A percentile compares a stretch with the other conserved stretches of the same genome.
These are phyloP conservation scores for Naganishia onofrii DNA, from an alignment of 768 basidiomycete species.

Conservation along the genomic window DNA sequence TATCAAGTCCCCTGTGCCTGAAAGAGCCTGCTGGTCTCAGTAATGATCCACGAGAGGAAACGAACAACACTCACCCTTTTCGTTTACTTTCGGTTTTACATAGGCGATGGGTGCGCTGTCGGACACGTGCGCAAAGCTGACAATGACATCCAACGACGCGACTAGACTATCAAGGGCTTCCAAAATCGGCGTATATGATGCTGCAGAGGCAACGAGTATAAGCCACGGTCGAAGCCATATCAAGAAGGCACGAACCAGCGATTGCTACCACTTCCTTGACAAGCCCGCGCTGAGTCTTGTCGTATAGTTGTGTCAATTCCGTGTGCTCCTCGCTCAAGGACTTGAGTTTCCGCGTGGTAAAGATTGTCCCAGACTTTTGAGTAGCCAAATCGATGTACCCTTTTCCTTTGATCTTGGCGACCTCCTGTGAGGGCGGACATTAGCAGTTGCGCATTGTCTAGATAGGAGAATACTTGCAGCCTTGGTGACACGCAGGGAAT, in stretches of 20 bases:
- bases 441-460: background rate
- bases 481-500: constrained; percentile 88
- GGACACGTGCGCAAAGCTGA: constrained; percentile 90
- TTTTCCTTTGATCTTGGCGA: constrained; percentile 63
- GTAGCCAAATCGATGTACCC: constrained; percentile 82
- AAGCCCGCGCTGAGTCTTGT: constrained; percentile 70
- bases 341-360: constrained; percentile 76
- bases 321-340: constrained; percentile 68
- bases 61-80: constrained; percentile 61
- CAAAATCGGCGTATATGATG: constrained; percentile 84
- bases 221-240: background rate
- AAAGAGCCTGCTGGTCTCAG: background rate
- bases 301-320: constrained; percentile 67
- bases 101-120: constrained; percentile 81
- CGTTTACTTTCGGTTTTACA: constrained; percentile 74
- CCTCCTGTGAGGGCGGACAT: constrained; percentile 61
- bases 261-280: constrained; percentile 92
- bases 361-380: constrained; percentile 80
- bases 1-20: constrained; percentile 68
- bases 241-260: constrained; percentile 63
- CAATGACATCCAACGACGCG: constrained; percentile 85
- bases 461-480: constrained; percentile 60
- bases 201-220: constrained; percentile 54
- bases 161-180: constrained; percentile 78
- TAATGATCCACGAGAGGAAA: background rate